Conservation (phyloP, 2,329 filamentous ascomycete species). For the Calonectria pseudoreteaudii region DNA sequence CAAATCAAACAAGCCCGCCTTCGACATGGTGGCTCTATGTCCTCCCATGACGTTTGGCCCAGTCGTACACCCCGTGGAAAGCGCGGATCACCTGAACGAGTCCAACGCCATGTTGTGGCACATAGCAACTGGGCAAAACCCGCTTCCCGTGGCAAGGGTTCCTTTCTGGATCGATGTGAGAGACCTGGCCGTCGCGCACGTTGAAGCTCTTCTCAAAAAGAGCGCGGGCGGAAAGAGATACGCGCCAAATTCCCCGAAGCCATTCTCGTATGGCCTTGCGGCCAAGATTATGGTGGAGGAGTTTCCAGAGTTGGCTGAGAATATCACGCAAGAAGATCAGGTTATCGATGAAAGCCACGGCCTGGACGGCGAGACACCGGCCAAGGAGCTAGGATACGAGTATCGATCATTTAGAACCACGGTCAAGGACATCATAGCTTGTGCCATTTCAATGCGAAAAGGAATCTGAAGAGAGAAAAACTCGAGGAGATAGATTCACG, state of each 20-base stretch:
- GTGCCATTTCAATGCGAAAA: neutral
- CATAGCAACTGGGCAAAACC: constrained; percentile 48
- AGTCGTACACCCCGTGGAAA: constrained; percentile 52
- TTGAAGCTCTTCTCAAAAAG: constrained; percentile 52
- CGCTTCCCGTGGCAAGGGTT: constrained; percentile 52
- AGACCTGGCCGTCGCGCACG: constrained; percentile 58
- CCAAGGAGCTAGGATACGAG: constrained; percentile 52
- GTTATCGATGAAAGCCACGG: constrained; percentile 52
- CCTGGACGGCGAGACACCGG: constrained; percentile 56
- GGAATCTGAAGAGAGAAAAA: neutral
- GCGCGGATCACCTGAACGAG: constrained; percentile 53
- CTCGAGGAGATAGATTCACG: too few relatives aligned
- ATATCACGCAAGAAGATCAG: constrained; percentile 49
- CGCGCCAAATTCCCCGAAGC: constrained; percentile 53
- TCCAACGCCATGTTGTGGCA: constrained; percentile 56
- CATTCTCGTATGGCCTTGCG: constrained; percentile 59
- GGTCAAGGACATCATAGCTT: constrained; percentile 48
- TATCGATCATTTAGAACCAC: constrained; percentile 52
- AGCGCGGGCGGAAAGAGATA: constrained; percentile 55
- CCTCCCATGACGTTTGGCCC: constrained; percentile 61
- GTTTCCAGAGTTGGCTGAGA: constrained; percentile 51
- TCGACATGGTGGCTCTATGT: constrained; percentile 58
- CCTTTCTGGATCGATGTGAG: constrained; percentile 61
- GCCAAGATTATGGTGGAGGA: constrained; percentile 54
- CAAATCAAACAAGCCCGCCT: constrained; percentile 48